phyloP scores from a whole-genome alignment of 306 rosid species.

The Prunus fruticosa region DNA sequence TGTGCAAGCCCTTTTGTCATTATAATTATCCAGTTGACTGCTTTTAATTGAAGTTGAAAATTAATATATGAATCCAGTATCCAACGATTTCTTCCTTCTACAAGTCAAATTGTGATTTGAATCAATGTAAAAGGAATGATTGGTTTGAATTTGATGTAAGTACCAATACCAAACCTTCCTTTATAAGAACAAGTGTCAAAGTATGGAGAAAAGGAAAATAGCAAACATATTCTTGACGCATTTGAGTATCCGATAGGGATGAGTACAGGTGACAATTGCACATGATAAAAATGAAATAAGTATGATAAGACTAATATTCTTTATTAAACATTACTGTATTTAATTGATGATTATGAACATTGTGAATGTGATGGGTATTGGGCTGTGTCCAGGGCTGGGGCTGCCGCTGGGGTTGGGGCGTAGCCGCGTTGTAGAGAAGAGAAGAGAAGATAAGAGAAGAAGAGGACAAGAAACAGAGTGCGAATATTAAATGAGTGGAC shows the following conservation, averaged over 20 bases:
- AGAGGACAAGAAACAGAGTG: conserved; percentile 36
- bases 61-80: too few species aligned
- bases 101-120: too few species aligned
- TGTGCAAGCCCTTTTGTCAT: too few species aligned
- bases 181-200: background rate
- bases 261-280: background rate
- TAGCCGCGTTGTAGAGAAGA: too few species aligned
- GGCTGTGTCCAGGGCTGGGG: background rate
- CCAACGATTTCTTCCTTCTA: too few species aligned
- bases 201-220: background rate
- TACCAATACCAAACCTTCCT: too few species aligned
- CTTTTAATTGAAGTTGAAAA: too few species aligned
- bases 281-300: background rate
- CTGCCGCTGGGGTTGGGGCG: background rate
- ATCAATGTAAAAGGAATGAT: too few species aligned
- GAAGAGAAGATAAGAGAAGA: background rate
- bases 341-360: background rate
- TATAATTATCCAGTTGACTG: too few species aligned
- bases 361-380: background rate
- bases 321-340: background rate
- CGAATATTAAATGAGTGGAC: conserved; percentile 65
- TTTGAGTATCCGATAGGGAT: background rate
- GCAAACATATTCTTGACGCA: background rate
- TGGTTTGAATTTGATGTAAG: too few species aligned
- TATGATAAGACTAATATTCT: background rate